Evolutionary conservation across 2,329 filamentous ascomycete species (phyloP).

Genomic region (Ophiocordyceps camponoti-rufipedis): DNA sequence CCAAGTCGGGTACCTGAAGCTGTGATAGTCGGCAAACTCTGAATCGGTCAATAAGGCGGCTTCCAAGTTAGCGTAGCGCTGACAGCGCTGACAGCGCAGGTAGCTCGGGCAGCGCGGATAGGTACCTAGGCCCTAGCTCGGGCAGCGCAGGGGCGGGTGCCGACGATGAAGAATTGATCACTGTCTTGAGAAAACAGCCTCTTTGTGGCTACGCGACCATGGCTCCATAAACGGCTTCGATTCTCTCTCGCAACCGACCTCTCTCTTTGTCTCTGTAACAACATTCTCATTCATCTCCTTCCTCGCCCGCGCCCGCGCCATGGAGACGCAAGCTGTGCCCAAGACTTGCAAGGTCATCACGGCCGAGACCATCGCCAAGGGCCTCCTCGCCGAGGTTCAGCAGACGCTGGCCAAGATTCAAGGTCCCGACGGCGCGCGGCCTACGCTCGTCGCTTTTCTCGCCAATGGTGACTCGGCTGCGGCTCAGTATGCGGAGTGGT

Average conservation of each 20-base stretch:
- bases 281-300: background rate
- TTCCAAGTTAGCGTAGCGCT: no score
- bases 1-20: no score
- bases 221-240: no score
- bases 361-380: conserved; percentile 72
- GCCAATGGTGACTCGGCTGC: conserved; percentile 85
- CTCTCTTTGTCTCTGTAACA: background rate
- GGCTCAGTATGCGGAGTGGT: conserved; percentile 90
- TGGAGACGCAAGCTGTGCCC: conserved; percentile 17
- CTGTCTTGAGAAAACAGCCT: no score
- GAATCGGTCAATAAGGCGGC: no score
- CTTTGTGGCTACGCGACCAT: no score
- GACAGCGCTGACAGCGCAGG: background rate
- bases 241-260: no score
- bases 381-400: conserved; percentile 59
- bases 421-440: conserved; percentile 33
- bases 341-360: conserved; percentile 86
- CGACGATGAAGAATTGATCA: no score
- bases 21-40: no score
- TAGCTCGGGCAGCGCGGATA: conserved; percentile 9
- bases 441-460: conserved; percentile 76
- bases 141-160: no score
- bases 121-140: no score
- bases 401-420: conserved; percentile 56
- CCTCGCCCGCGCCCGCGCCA: background rate